Evolutionary conservation across 2,329 filamentous ascomycete genomes (phyloP).

Genomic region (Simplicillium sp.): DNA sequence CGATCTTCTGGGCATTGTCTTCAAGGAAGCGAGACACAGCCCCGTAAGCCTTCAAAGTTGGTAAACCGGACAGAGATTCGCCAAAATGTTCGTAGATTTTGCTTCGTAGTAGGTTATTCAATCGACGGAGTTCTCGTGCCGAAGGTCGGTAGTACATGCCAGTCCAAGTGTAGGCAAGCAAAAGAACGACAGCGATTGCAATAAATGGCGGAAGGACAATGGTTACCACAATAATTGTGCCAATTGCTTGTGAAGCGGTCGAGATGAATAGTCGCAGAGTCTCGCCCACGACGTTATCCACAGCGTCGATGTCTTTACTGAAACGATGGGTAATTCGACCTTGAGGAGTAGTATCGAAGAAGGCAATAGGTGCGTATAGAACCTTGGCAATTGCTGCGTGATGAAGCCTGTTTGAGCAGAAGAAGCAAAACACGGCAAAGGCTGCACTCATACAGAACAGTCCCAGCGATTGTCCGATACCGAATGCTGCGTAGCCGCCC

Average conservation of each 20-base stretch:
- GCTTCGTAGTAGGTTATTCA: constrained; percentile 79
- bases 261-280: constrained; percentile 47
- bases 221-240: constrained; percentile 63
- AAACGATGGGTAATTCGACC: constrained; percentile 91
- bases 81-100: constrained; percentile 88
- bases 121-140: constrained; percentile 77
- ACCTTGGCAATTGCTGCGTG: constrained; percentile 4
- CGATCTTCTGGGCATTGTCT: constrained; percentile 72
- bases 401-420: constrained; percentile 35
- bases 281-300: constrained; percentile 68
- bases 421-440: constrained; percentile 31
- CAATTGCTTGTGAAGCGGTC: constrained; percentile 67
- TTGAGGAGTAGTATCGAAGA: constrained; percentile 84
- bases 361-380: constrained; percentile 34
- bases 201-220: constrained; percentile 72
- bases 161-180: constrained; percentile 42
- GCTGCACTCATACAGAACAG: constrained; percentile 53
- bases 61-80: constrained; percentile 78
- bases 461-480: constrained; percentile 41
- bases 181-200: constrained; percentile 70
- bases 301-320: constrained; percentile 83
- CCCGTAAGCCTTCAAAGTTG: constrained; percentile 83
- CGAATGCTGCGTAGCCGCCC: constrained; percentile 51
- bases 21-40: constrained; percentile 78
- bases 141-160: constrained; percentile 75